A percentile compares a stretch with the other conserved stretches of the same genome.
Conservation (phyloP, 345 rosid species). For the Populus deltoides region DNA sequence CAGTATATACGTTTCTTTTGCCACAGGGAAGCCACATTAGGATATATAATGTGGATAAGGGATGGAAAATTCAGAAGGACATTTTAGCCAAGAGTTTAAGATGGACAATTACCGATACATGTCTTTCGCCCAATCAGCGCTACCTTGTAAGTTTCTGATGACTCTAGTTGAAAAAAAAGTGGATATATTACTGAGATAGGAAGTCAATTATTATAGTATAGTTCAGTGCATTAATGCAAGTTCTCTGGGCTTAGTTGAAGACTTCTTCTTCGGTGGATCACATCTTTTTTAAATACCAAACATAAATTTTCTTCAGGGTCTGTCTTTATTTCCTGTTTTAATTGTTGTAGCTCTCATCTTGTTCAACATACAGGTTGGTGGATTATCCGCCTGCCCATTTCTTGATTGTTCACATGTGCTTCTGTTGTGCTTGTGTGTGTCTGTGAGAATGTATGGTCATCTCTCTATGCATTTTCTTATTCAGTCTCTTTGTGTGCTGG, state of each 20-base stretch:
- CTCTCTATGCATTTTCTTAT: not conserved
- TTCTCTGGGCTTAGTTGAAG: not conserved
- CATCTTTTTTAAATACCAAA: not conserved
- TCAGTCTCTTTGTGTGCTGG: not conserved
- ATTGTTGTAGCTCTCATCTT: too few relatives aligned
- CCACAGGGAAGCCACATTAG: slow-evolving; percentile 51
- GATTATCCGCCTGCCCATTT: not conserved
- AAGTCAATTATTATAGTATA: too few relatives aligned
- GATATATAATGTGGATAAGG: slow-evolving; percentile 57
- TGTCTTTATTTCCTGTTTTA: too few relatives aligned
- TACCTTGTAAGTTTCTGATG: slow-evolving; percentile 43
- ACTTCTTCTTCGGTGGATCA: not conserved
- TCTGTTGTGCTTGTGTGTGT: not conserved
- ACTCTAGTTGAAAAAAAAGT: not conserved
- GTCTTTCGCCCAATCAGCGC: slow-evolving; percentile 61
- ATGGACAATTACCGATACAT: slow-evolving; percentile 69
- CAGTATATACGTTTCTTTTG: slow-evolving; percentile 3
- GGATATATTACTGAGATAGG: not conserved
- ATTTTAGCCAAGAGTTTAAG: slow-evolving; percentile 47
- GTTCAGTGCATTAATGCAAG: not conserved
- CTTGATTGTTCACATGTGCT: not conserved
- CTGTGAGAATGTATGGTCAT: not conserved
- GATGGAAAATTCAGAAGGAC: slow-evolving; percentile 59
- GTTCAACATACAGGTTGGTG: not conserved
- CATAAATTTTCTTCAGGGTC: not conserved